Evolutionary conservation across 345 rosid species (phyloP), one percentile per base, ranked within the genome.

Genomic region (Eucalyptus curtisii): DNA sequence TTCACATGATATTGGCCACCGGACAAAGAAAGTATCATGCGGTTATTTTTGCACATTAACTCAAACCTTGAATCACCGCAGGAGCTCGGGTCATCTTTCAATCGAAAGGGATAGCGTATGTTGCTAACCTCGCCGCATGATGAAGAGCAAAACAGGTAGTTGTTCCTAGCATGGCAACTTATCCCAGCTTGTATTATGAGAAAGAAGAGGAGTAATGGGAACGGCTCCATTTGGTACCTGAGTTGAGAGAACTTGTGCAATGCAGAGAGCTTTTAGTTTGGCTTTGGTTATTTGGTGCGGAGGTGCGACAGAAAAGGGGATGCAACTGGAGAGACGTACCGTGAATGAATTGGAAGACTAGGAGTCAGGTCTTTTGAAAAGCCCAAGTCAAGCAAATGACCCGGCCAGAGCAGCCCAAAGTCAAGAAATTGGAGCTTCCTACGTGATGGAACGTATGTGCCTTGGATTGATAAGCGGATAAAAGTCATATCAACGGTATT

Each of bases 61-160:
- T 27, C 16, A 0, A 3, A 11, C 0, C 8, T 59, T 0, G 4
- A 59, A 30, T 59, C 66, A 27, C 8, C 8, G 1, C 66, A 59
- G 31, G 1, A 0, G 27, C 2, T 59, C 0, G 0, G 7, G 1
- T 59, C 4, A 13, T 5, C n/a, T 0, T 59, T 59, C 31, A 27
- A 59, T 59, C 31, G 8, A 59, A 59, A 59, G 4, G 66, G 66
- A 27, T 5, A 59, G 15, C 0, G 7, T 27, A 59, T 59, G 66
- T 59, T 25, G 0, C 1, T 0, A 0, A 59, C 7, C 0, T 59
- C 2, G 0, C 31, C 31, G 0, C 31, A 59, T 30, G 16, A 1
- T 5, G 66, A 27, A 59, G 2, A 2, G 2, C 0, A 0, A 1
- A 31, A 59, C 31, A 0, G 4, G 66, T 5, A 3, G 0, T 59